Conservation (phyloP, 1,284 basidiomycete genomes). For the Ceratobasidium papillatum region DNA sequence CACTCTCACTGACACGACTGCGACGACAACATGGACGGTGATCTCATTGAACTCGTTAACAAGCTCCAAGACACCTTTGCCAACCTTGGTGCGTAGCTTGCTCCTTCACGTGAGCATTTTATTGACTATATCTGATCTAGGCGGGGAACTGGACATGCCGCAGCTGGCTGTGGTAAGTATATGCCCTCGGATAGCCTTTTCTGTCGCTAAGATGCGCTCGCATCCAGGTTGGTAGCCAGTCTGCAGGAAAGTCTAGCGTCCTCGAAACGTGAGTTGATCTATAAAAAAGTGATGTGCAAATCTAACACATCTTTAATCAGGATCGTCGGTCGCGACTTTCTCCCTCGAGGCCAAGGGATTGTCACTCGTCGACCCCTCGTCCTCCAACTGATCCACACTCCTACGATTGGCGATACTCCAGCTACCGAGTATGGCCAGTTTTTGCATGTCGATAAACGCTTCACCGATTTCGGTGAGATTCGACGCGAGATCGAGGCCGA, state of each 20-base stretch:
- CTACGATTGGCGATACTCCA: conserved; percentile 56
- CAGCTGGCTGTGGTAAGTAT: conserved; percentile 76
- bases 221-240: conserved; percentile 81
- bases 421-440: conserved; percentile 94
- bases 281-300: conserved; percentile 1
- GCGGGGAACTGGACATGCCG: conserved; percentile 86
- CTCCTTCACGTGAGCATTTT: conserved; percentile 36
- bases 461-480: conserved; percentile 94
- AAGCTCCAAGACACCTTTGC: conserved; percentile 90
- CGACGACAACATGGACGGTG: conserved; percentile 76
- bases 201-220: conserved; percentile 10
- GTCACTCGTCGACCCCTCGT: conserved; percentile 95
- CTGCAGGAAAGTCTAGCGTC: conserved; percentile 86
- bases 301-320: conserved; percentile 54
- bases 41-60: conserved; percentile 96
- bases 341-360: conserved; percentile 93
- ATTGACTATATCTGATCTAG: conserved; percentile 54
- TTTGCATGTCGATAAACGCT: conserved; percentile 93
- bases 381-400: conserved; percentile 93
- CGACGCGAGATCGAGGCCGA: conserved; percentile 98
- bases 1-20: conserved; percentile 2
- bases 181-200: conserved; percentile 1
- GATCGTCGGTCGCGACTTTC: conserved; percentile 95
- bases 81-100: conserved; percentile 70
- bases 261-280: conserved; percentile 74